Conservation (phyloP, 768 basidiomycete species). For the Scleroderma bovista region DNA sequence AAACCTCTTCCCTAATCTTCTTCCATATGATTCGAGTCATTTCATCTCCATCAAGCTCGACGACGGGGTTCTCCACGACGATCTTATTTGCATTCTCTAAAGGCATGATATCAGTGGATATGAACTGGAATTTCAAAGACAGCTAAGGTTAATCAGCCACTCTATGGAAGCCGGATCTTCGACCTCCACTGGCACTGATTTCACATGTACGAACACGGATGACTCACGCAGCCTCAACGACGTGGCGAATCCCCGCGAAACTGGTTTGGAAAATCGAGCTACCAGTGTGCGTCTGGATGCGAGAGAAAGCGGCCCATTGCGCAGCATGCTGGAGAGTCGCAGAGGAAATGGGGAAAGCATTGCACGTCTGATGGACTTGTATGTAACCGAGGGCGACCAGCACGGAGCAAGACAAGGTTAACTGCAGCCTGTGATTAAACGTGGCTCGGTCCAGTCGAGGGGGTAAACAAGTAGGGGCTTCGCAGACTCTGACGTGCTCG, state of each 20-base stretch:
- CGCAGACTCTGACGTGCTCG: neutral
- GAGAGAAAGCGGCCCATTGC: constrained; percentile 17
- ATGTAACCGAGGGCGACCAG: neutral
- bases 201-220: neutral
- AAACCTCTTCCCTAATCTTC: constrained; percentile 91
- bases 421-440: no score
- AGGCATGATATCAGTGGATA: neutral
- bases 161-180: neutral
- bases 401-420: no score
- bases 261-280: constrained; percentile 13
- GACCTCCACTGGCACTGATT: neutral
- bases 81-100: constrained; percentile 49
- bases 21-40: constrained; percentile 99
- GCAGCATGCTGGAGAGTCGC: constrained; percentile 9
- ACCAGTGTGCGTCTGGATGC: constrained; percentile 19
- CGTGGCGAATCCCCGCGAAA: constrained; percentile 23
- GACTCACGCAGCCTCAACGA: constrained; percentile 27
- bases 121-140: constrained; percentile 3
- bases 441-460: neutral
- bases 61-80: constrained; percentile 80
- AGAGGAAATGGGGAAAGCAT: neutral
- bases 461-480: neutral
- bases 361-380: neutral
- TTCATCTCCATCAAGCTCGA: constrained; percentile 96
- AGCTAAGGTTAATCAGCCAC: neutral